Base-by-base conservation (phyloP, 495 filamentous ascomycete species). In the Aspergillus funiculosus region DNA sequence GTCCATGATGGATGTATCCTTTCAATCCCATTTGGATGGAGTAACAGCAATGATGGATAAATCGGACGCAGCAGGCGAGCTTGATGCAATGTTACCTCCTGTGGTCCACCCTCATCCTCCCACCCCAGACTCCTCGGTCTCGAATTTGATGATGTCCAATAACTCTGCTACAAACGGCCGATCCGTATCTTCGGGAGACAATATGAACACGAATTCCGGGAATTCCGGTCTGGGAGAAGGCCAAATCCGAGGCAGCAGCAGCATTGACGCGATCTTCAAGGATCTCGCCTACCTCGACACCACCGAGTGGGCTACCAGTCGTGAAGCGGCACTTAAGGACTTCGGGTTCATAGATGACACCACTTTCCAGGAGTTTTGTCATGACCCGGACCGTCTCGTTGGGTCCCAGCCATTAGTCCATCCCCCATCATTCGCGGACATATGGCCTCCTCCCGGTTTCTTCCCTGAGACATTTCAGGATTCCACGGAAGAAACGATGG, bases 271-370 rank as follows among this genome's bases (percentile, higher is more conserved):
- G 3, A 76, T 82, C 25, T 73, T 82, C 53, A 76, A 80, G 53
- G 79, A 84, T 31, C 66, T 84, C 3, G 76, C 76, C n/a, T 74
- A 77, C 37, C 69, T 81, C 7, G 80, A 84, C 50, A 75, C 74
- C 17, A 75, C 72, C 6, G 77, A 81, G 49, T 73, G 73, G 66
- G 67, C 73, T 1, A 73, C 53, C 26, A 76, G 64, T 53, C 72
- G 72, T 51, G 69, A 78, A 46, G 72, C 74, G 27, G 67, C 67
- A 1, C 61, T 83, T 49, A 72, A 72, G 48, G 80, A 83, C 46
- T 76, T 83, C 21, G 79, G 79, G 1, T 80, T 81, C 55, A 63
- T 76, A 5, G 73, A 75, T 37, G 68, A 75, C 32, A 69, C 54
- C 22, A 76, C 72, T 4, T 78, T 78, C 49, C 70, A 75, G 36